A percentile compares a stretch with the other conserved stretches of the same genome.
These are phyloP conservation scores for Melanomma pulvis-pyrius DNA, from an alignment of 495 filamentous ascomycete genomes.

Conservation along the genomic window DNA sequence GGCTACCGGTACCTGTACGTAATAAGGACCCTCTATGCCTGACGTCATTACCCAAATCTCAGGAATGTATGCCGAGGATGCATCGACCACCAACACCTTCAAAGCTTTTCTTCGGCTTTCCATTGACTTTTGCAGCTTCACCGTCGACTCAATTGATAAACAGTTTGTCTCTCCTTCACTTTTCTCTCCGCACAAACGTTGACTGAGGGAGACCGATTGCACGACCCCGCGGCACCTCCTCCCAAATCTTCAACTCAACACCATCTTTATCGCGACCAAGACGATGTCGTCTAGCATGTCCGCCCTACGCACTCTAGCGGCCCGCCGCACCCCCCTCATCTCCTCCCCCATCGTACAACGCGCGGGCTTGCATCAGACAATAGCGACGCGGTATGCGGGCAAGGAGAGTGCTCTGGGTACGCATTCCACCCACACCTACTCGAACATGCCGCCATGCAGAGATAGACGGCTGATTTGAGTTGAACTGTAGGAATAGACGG, in stretches of 20 bases:
- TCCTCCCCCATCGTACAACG: constrained; percentile 29
- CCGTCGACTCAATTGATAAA: background rate
- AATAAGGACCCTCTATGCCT: background rate
- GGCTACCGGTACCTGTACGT: background rate
- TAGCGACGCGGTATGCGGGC: constrained; percentile 31
- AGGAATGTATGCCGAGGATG: background rate
- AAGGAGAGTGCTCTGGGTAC: constrained; percentile 43
- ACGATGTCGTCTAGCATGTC: constrained; percentile 30
- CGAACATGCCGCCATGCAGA: no score
- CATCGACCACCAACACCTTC: background rate
- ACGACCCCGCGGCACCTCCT: background rate
- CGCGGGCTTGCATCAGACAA: constrained; percentile 17
- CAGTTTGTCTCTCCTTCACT: background rate
- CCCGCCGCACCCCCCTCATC: constrained; percentile 18
- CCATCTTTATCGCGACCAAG: no score
- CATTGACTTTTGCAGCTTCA: background rate
- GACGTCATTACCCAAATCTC: constrained; percentile 4
- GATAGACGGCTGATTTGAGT: no score
- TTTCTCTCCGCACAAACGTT: no score
- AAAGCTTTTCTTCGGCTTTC: background rate
- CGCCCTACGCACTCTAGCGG: constrained; percentile 13
- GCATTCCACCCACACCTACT: no score
- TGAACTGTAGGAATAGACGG: constrained; percentile 39
- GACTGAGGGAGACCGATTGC: no score
- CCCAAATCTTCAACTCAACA: no score